These are phyloP conservation scores for Anthoceros angustus DNA, from an alignment of 225 moss, liverwort and hornwort genomes.

Conservation along the genomic window DNA sequence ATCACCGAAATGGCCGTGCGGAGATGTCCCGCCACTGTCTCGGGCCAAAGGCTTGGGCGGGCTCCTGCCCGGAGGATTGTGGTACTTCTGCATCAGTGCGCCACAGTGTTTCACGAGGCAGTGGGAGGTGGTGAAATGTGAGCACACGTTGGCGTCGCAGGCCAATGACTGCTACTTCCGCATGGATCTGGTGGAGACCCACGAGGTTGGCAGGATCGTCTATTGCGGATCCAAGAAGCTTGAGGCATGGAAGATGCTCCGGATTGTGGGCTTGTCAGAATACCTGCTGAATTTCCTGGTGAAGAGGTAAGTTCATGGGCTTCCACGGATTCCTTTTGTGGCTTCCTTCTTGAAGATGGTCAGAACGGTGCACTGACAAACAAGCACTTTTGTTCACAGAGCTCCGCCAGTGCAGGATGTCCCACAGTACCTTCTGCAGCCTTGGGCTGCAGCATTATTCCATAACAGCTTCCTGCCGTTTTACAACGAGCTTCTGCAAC, in stretches of 20 bases:
- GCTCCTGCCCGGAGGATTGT: constrained; percentile 23
- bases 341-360: background rate
- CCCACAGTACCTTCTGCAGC: background rate
- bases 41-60: constrained; percentile 23
- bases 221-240: constrained; percentile 17
- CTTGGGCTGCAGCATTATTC: background rate
- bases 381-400: background rate
- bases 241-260: constrained; percentile 26
- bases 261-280: constrained; percentile 25
- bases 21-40: constrained; percentile 16
- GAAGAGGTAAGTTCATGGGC: constrained; percentile 9
- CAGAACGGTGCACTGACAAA: background rate
- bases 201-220: constrained; percentile 27
- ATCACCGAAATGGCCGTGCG: constrained; percentile 19
- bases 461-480: background rate
- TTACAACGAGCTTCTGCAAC: background rate
- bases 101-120: constrained; percentile 11
- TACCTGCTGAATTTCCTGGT: constrained; percentile 13
- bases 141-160: constrained; percentile 11
- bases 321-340: background rate
- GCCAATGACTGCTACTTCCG: constrained; percentile 18
- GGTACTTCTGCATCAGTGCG: constrained; percentile 21
- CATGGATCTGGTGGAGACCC: constrained; percentile 29
- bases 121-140: background rate
- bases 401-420: background rate